phyloP scores from a whole-genome alignment of 176 grass and related monocot genomes.

The Leersia perrieri region DNA sequence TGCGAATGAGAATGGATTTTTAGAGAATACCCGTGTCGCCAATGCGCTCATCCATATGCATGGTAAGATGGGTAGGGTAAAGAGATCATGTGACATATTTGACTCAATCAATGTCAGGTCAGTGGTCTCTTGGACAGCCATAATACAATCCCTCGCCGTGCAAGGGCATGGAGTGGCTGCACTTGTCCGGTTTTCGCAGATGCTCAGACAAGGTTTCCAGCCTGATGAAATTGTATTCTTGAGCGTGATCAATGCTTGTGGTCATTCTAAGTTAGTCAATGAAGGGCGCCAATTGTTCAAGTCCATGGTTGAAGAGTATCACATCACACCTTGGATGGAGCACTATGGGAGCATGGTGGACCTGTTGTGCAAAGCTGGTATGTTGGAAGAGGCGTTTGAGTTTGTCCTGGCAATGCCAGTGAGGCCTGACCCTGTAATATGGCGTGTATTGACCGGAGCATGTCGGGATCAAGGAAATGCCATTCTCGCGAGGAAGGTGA shows the following conservation, averaged over 20 bases:
- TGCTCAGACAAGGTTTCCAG: slow-evolving; percentile 59
- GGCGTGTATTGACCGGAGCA: slow-evolving; percentile 52
- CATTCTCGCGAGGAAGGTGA: slow-evolving; percentile 42
- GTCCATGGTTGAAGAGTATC: slow-evolving; percentile 52
- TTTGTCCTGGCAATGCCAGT: slow-evolving; percentile 47
- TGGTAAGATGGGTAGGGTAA: slow-evolving; percentile 44
- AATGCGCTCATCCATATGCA: slow-evolving; percentile 65
- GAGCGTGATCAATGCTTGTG: slow-evolving; percentile 46
- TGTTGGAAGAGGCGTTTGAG: slow-evolving; percentile 36
- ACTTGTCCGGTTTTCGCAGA: slow-evolving; percentile 49
- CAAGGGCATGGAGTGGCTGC: slow-evolving; percentile 47
- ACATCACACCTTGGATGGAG: slow-evolving; percentile 51
- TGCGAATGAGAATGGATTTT: slow-evolving; percentile 9
- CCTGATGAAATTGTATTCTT: slow-evolving; percentile 52
- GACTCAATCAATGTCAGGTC: slow-evolving; percentile 29
- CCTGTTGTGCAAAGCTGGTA: slow-evolving; percentile 43
- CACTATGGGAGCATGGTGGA: slow-evolving; percentile 61
- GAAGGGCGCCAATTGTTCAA: slow-evolving; percentile 49
- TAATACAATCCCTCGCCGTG: slow-evolving; percentile 51
- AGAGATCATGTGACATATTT: slow-evolving; percentile 50
- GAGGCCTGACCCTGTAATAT: slow-evolving; percentile 57
- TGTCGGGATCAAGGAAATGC: slow-evolving; percentile 54
- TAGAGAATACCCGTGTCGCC: slow-evolving; percentile 12
- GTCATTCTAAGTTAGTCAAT: slow-evolving; percentile 18
- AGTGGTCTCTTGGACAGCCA: slow-evolving; percentile 51